Evolutionary conservation across 176 grass and related monocot genomes (phyloP).

Genomic region (Metroxylon sagu): DNA sequence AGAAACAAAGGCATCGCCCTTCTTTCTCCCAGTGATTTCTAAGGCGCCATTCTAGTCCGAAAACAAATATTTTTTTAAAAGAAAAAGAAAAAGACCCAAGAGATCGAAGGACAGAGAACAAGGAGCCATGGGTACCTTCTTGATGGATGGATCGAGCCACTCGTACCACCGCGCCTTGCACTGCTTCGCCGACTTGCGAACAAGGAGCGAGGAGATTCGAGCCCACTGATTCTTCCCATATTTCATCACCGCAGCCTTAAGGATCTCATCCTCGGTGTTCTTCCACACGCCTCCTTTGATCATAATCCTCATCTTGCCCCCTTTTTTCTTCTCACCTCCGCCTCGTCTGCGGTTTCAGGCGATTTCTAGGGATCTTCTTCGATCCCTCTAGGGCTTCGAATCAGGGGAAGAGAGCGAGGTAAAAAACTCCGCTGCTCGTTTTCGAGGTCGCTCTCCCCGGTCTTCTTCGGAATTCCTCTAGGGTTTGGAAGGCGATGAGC

Average conservation of each 20-base stretch:
- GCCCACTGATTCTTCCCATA: slow-evolving; percentile 89
- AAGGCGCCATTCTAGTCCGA: no score
- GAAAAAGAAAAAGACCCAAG: no score
- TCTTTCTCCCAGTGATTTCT: no score
- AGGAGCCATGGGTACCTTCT: slow-evolving; percentile 38
- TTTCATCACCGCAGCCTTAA: slow-evolving; percentile 77
- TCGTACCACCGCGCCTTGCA: slow-evolving; percentile 82
- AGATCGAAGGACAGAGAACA: background rate
- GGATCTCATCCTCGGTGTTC: slow-evolving; percentile 84
- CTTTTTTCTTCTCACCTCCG: background rate
- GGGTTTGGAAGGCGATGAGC: no score
- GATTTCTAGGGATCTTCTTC: no score
- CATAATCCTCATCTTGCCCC: slow-evolving; percentile 73
- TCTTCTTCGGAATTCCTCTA: no score
- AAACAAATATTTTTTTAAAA: no score
- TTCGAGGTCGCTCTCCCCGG: no score
- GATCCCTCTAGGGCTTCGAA: no score
- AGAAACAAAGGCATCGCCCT: no score
- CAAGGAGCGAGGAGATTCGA: slow-evolving; percentile 69
- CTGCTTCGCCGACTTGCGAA: slow-evolving; percentile 80
- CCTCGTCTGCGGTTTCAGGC: background rate
- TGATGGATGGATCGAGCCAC: slow-evolving; percentile 66
- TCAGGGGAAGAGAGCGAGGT: no score
- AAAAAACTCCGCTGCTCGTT: no score
- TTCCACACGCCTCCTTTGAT: slow-evolving; percentile 85